Conservation (phyloP, 192 early-diverging fungal species). For the Fimicolochytrium jonesii region DNA sequence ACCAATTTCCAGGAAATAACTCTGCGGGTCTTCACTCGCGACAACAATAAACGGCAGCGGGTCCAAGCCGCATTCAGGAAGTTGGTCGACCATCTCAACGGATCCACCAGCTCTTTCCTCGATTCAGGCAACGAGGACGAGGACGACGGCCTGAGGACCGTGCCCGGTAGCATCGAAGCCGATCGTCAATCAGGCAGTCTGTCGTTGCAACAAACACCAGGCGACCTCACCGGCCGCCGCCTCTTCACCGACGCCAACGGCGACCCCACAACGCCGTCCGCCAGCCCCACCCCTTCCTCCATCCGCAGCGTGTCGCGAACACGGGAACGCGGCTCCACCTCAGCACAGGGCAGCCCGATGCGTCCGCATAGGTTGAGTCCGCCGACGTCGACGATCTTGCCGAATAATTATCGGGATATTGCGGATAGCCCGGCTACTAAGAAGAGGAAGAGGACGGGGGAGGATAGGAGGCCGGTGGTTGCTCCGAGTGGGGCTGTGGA, state of each 20-base stretch:
- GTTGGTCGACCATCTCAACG: neutral
- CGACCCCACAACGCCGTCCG: neutral
- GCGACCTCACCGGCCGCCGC: too few relatives aligned
- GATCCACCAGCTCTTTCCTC: constrained; percentile 3
- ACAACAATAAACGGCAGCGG: constrained; percentile 40
- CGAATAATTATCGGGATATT: constrained; percentile 8
- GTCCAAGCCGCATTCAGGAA: constrained; percentile 14
- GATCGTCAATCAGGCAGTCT: neutral
- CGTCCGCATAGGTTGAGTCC: neutral
- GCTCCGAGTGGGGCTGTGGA: too few relatives aligned
- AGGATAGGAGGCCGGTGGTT: too few relatives aligned
- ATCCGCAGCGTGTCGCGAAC: neutral
- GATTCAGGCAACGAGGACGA: neutral
- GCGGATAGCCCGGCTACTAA: constrained; percentile 10
- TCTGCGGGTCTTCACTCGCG: constrained; percentile 62
- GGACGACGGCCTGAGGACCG: neutral
- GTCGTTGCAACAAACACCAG: neutral
- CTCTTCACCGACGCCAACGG: neutral
- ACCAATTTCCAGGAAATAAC: constrained; percentile 63
- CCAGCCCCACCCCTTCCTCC: neutral
- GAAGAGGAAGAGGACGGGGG: neutral
- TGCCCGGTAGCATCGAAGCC: neutral
- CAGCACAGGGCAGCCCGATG: neutral
- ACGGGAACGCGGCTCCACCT: neutral
- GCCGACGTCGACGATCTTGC: constrained; percentile 2